Conservation (phyloP, 179 eudicot species). For the Monotropa hypopitys region DNA sequence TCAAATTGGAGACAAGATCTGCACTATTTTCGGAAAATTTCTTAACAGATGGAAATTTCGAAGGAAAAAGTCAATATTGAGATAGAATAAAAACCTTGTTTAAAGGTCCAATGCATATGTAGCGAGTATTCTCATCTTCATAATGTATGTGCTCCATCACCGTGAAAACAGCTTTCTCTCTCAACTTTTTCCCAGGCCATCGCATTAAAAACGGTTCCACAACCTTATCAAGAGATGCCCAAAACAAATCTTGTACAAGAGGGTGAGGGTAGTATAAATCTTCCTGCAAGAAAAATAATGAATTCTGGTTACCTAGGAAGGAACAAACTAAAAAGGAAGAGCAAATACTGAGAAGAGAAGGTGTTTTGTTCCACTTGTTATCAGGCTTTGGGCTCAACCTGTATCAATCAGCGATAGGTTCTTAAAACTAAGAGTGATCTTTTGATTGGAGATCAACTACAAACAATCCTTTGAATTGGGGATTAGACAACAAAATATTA, state of each 20-base stretch:
- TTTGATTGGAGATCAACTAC: no score
- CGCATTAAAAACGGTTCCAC: conserved; percentile 32
- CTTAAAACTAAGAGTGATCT: no score
- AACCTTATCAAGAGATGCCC: conserved; percentile 32
- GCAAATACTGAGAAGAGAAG: neutral
- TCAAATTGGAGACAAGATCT: neutral
- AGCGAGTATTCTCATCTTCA: conserved; percentile 45
- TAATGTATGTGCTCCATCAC: conserved; percentile 42
- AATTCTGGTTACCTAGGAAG: neutral
- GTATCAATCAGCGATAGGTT: neutral
- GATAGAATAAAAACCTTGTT: conserved; percentile 27
- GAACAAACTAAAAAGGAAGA: neutral
- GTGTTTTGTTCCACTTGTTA: neutral
- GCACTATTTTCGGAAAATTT: neutral
- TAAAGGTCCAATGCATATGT: conserved; percentile 41
- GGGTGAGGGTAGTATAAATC: conserved; percentile 50
- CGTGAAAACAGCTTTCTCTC: conserved; percentile 26
- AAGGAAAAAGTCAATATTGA: neutral
- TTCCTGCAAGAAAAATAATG: conserved; percentile 27
- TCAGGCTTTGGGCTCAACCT: neutral
- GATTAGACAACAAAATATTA: no score
- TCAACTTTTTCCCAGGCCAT: conserved; percentile 41
- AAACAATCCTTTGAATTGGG: no score
- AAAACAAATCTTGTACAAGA: conserved; percentile 33
- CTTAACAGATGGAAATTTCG: neutral